Evolutionary conservation across 768 basidiomycete genomes (phyloP).

Genomic region (Panus rudis): DNA sequence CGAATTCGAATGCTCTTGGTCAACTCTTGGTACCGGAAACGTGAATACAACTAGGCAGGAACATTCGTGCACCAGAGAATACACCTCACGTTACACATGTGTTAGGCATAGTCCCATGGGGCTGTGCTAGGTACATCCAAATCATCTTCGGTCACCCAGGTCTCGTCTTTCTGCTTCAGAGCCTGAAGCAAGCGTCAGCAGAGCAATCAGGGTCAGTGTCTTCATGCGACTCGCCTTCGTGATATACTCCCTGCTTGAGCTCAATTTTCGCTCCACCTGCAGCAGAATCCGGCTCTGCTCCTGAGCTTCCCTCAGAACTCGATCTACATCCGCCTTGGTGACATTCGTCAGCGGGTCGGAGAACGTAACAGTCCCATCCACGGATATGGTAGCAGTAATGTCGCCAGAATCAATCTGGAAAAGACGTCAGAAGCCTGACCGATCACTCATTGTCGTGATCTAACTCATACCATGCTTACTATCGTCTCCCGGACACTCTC

Average conservation of each 20-base stretch:
- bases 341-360: conserved; percentile 50
- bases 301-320: conserved; percentile 48
- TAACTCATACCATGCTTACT: conserved; percentile 59
- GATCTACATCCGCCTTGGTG: conserved; percentile 55
- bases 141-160: conserved; percentile 16
- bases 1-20: background rate
- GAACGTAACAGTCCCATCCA: conserved; percentile 69
- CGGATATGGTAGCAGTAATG: conserved; percentile 62
- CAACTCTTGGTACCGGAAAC: background rate
- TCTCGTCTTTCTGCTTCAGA: conserved; percentile 22
- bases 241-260: conserved; percentile 64
- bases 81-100: too few relatives aligned
- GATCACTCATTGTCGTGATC: background rate
- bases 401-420: conserved; percentile 63
- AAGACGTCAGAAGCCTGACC: background rate
- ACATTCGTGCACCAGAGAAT: too few relatives aligned
- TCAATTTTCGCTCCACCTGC: conserved; percentile 48
- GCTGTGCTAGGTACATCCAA: conserved; percentile 10
- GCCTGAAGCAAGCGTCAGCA: conserved; percentile 9
- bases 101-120: too few relatives aligned
- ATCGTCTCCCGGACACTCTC: conserved; percentile 54
- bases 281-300: conserved; percentile 42
- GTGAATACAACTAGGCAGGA: too few relatives aligned
- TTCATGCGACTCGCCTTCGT: conserved; percentile 45
- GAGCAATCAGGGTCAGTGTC: background rate